Percentiles rank a stretch among this genome's conserved stretches.
Conservation (phyloP, 768 basidiomycete genomes). For the Lentinus tigrinus region DNA sequence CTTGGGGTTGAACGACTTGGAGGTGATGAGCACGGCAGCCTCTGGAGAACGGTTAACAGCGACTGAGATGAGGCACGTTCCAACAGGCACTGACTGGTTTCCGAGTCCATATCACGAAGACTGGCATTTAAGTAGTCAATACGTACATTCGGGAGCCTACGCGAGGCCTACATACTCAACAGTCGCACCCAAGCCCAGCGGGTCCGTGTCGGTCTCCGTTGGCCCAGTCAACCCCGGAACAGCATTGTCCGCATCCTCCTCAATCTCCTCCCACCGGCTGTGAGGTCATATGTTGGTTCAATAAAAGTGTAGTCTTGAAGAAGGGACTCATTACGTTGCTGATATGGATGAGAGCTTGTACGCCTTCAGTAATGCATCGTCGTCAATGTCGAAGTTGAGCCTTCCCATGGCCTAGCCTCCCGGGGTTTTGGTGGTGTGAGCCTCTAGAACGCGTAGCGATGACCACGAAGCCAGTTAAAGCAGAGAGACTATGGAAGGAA, state of each 20-base stretch:
- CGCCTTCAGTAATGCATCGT: constrained; percentile 79
- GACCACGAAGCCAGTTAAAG: neutral
- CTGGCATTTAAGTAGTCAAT: constrained; percentile 36
- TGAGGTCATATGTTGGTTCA: neutral
- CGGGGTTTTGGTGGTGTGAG: neutral
- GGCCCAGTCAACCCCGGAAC: constrained; percentile 65
- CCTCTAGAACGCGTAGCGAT: neutral
- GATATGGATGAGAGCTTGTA: constrained; percentile 79
- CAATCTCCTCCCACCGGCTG: constrained; percentile 89
- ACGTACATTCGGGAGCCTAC: neutral
- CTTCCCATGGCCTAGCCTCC: constrained; percentile 41
- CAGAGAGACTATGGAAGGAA: neutral
- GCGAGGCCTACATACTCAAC: constrained; percentile 49
- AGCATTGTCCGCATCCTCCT: constrained; percentile 80
- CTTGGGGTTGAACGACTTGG: constrained; percentile 96
- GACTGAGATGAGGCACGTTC: neutral
- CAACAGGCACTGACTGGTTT: constrained; percentile 59
- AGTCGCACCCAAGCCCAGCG: constrained; percentile 69
- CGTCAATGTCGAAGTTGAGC: constrained; percentile 72
- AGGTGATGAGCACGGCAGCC: constrained; percentile 79
- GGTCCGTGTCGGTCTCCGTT: constrained; percentile 65
- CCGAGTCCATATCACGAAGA: constrained; percentile 67
- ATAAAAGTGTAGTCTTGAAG: neutral
- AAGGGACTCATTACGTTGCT: constrained; percentile 55
- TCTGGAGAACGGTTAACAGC: constrained; percentile 40